Base-by-base conservation (phyloP, 495 filamentous ascomycete species). In the Aspergillus nanangensis region DNA sequence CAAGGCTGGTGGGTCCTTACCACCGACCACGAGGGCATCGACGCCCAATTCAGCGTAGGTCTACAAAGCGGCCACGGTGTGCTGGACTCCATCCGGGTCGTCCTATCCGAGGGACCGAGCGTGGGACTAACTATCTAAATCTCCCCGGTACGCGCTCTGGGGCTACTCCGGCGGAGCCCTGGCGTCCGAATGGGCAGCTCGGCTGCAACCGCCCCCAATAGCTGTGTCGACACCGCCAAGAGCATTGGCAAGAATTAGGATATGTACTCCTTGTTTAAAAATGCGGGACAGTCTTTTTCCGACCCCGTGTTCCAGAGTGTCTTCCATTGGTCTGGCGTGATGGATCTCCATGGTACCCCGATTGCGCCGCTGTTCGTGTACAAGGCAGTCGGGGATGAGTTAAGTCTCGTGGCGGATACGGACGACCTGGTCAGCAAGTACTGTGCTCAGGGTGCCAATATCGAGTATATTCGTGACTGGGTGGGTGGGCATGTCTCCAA, bases 81-180 rank as follows among this genome's bases (percentile, higher is more conserved):
- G 0, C 29, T 60, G 13, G 57, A 57, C 20, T 48, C 47, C 13
- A 45, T 50, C 10, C 51, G 57, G 5, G 51, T 21, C 19, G 24
- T 4, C n/a, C 27, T 43, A 23, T 31, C 40, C 40, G n/a, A 23
- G 14, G 25, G 32, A 1, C 32, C n/a, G 8, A 34, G 18, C 5
- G 18, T 34, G n/a, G 32, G 32, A 5, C 32, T 43, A 3, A n/a
- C 22, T 10, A 31, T 33, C 0, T 20, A 21, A n/a, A n/a, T n/a
- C n/a, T 17, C 31, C 32, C 31, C 7, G 13, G 4, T n/a, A 31
- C 38, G 69, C 61, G 1, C 48, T 79, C 52, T 77, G 68, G 71
- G 76, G 76, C 14, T 79, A 78, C 53, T 74, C 69, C 3, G 76
- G 77, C n/a, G 77, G 75, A 15, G 50, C 62, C 0, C 51, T 77